A percentile compares a stretch with the other conserved stretches of the same genome.
These are phyloP conservation scores for Naganishia liquefaciens DNA, from an alignment of 1,284 basidiomycete genomes.

Conservation along the genomic window DNA sequence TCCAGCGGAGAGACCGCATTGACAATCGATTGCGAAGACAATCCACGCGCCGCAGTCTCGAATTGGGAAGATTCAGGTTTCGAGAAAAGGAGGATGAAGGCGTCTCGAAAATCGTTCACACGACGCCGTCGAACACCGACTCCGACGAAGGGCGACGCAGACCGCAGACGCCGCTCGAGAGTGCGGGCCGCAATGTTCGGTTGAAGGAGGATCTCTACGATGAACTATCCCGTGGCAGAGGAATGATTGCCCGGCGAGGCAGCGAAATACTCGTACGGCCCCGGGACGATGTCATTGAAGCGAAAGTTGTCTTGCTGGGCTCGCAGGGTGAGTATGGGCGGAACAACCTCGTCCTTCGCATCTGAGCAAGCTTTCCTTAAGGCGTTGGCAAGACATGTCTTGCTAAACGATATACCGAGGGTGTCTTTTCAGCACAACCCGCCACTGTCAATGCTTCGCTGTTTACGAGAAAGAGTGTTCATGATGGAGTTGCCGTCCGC, in stretches of 20 bases:
- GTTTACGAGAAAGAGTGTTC: conserved; percentile 30
- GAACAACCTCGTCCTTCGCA: too few species aligned
- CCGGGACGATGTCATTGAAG: conserved; percentile 32
- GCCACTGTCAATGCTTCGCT: conserved; percentile 25
- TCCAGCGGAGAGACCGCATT: conserved; percentile 18
- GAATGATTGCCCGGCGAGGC: conserved; percentile 10
- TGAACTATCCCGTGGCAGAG: conserved; percentile 5
- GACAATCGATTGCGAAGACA: conserved; percentile 19
- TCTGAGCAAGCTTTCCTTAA: neutral
- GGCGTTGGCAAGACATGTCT: conserved; percentile 33
- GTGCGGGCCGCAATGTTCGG: neutral
- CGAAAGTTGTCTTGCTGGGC: conserved; percentile 34
- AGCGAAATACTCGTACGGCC: conserved; percentile 17
- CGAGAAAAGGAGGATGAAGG: conserved; percentile 19
- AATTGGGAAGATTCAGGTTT: conserved; percentile 17
- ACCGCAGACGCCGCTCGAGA: neutral
- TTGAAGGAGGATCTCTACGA: neutral
- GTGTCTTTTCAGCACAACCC: conserved; percentile 7
- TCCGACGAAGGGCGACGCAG: neutral
- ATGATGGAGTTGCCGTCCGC: conserved; percentile 28
- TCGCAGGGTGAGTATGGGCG: conserved; percentile 28
- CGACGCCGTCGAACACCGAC: neutral
- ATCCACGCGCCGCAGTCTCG: conserved; percentile 20
- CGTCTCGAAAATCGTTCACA: neutral
- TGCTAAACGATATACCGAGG: conserved; percentile 32